Conservation (phyloP, 148 eudicot genomes). For the Agrostemma githago region DNA sequence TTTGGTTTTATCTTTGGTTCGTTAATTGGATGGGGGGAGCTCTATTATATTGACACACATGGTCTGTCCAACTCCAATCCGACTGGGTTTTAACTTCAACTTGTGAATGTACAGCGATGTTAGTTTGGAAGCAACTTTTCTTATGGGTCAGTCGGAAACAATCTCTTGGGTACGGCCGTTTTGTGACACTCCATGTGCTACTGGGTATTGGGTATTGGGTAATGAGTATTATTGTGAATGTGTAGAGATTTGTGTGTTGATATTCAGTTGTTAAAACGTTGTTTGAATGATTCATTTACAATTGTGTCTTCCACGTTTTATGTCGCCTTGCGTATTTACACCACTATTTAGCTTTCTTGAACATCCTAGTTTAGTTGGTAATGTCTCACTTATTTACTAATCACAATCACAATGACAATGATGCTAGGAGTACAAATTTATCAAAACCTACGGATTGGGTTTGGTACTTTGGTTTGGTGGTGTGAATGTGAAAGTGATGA, state of each 20-base stretch:
- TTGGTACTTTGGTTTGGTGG: too few relatives aligned
- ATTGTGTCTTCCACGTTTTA: conserved; percentile 10
- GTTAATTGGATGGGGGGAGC: conserved; percentile 7
- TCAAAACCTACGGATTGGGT: too few relatives aligned
- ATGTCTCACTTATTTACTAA: too few relatives aligned
- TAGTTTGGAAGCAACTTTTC: too few relatives aligned
- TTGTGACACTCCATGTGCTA: too few relatives aligned
- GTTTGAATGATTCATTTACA: conserved; percentile 17
- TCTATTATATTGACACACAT: background rate
- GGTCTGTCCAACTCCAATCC: conserved; percentile 14
- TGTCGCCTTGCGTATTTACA: background rate
- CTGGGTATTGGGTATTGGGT: background rate
- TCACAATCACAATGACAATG: too few relatives aligned
- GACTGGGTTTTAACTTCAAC: background rate
- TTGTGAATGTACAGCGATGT: conserved; percentile 18
- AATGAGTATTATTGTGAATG: conserved; percentile 17
- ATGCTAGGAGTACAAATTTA: too few relatives aligned
- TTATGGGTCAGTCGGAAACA: too few relatives aligned
- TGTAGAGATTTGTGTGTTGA: conserved; percentile 28
- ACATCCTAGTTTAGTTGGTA: too few relatives aligned
- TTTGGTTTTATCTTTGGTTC: conserved; percentile 3
- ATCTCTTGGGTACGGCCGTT: too few relatives aligned
- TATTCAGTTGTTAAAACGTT: conserved; percentile 23
- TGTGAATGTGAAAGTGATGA: too few relatives aligned
- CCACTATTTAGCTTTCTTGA: background rate